Conservation (phyloP, 2,329 filamentous ascomycete species). For the Xylaria sp. region DNA sequence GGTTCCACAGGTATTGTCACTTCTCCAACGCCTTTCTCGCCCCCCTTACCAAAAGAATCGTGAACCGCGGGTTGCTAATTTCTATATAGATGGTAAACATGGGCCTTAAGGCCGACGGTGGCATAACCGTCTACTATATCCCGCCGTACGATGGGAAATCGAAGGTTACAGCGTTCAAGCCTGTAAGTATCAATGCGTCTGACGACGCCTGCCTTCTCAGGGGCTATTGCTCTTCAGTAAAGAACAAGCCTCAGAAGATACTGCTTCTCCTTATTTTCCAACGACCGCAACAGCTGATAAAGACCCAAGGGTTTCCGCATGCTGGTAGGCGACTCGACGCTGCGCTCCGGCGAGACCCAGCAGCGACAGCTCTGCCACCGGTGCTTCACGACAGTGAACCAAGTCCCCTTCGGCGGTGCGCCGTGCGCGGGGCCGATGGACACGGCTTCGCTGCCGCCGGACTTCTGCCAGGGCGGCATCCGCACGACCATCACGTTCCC, state of each 20-base stretch:
- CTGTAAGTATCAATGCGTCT: slow-evolving; percentile 35
- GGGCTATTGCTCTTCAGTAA: not conserved
- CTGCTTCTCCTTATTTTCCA: not conserved
- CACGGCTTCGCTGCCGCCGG: slow-evolving; percentile 41
- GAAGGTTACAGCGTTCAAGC: slow-evolving; percentile 46
- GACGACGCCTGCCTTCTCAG: not conserved
- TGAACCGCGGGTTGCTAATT: not conserved
- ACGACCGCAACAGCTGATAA: not conserved
- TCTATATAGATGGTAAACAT: slow-evolving; percentile 43
- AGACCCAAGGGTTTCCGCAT: slow-evolving; percentile 47
- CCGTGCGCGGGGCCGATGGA: slow-evolving; percentile 44
- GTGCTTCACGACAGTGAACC: slow-evolving; percentile 45
- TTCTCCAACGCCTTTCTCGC: not conserved
- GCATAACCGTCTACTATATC: slow-evolving; percentile 50
- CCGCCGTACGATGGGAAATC: slow-evolving; percentile 43
- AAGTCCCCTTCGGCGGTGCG: slow-evolving; percentile 46
- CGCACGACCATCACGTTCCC: slow-evolving; percentile 46
- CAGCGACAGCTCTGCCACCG: slow-evolving; percentile 45
- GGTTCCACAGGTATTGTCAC: slow-evolving; percentile 38
- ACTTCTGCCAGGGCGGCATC: slow-evolving; percentile 44
- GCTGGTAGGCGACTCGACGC: slow-evolving; percentile 46
- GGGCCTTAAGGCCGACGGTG: slow-evolving; percentile 44
- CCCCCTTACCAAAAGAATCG: too few species aligned
- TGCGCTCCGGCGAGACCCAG: slow-evolving; percentile 41
- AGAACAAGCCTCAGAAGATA: not conserved